Base-by-base conservation (phyloP, 2,329 filamentous ascomycete species). In the Coniochaeta sp. region DNA sequence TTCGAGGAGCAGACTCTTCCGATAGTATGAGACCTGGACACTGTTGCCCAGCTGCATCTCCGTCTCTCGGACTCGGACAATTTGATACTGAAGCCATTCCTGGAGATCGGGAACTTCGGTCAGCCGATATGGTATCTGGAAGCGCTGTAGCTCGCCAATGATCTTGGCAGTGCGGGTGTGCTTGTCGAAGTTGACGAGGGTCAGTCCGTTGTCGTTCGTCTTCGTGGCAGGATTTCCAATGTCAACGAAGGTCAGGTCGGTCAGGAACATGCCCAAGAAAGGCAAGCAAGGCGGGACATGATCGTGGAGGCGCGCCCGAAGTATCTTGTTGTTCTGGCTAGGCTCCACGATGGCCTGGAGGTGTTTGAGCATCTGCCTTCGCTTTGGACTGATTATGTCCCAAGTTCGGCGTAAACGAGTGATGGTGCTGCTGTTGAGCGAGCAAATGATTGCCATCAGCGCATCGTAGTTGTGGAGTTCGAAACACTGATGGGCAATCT, bases 111-210 rank as follows among this genome's bases (percentile, higher is more conserved):
- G 86, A 4, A 98, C 80, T 69, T 95, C 89, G 1, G 83, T 83
- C 19, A 99, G 82, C 7, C 89, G 85, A 72, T 98, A 98, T 0
- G 93, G 91, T 22, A 96, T 90, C 74, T 99, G 95, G 78, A 98
- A 98, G 19, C 93, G 88, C 73, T 99, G 95, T 8, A 99, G 83
- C 68, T 98, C 93, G 64, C 91, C 90, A 68, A 99, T 96, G 70
- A 98, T 96, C 75, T 93, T 95, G 54, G 93, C 93, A 2, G 93
- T 98, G 66, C 92, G 91, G 68, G 87, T 89, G 72, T 98, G 92
- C 77, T 98, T 98, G 79, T 98, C 93, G 68, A 97, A 98, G 75
- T 99, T 99, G 80, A 99, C 91, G 34, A 98, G 90, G 0, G 87
- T 86, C 68, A 91, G 82, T 28, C 86, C 83, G 32, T 86, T 82